Evolutionary conservation across 805 yeast genomes (phyloP), one percentile per base, ranked within the genome.

Genomic region (Pichia heedii): DNA sequence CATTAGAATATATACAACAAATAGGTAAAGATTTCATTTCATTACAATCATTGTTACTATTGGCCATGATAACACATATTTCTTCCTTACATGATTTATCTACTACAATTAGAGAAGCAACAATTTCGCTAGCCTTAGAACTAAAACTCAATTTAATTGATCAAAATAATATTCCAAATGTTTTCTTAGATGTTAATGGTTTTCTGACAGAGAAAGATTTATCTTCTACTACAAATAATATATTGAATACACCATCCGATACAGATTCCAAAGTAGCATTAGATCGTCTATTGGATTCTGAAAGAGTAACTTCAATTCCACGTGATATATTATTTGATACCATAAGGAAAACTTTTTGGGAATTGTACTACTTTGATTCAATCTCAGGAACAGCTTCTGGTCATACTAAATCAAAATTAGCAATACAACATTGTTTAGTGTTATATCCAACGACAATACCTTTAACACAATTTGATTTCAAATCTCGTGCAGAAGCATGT

Each of bases 381-480:
- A 60, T 73, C 32, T 70, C 72, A 46, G 79, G 78, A 1, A 73
- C 77, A 7, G 76, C 79, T 0, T 75, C 74, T 40, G 79, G 78
- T 11, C 62, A 59, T 39, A 57, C 74, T 1, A 54, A 64, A 13
- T 70, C 77, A 2, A 51, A 56, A 11, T 48, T 74, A 15, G 66
- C 73, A 2, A 54, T 62, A 3, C 42, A 60, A 1, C 57, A 61
- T 26, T 57, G 68, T 32, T 53, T 60, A n/a, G 62, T 68, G 4
- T 48, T 62, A 1, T 73, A 58, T 50, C 79, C 79, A 3, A 48
- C 53, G 0, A 43, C 47, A 0, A 69, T 73, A 4, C 41, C 67
- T 1, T 54, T 57, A 16, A 50, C 53, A 3, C 55, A 47, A 4
- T 74, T 73, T 52, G 78, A 74, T 51, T 74, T 67, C 48, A 69